phyloP scores from a whole-genome alignment of 331 rosid genomes.

The Spiraea crenata region DNA sequence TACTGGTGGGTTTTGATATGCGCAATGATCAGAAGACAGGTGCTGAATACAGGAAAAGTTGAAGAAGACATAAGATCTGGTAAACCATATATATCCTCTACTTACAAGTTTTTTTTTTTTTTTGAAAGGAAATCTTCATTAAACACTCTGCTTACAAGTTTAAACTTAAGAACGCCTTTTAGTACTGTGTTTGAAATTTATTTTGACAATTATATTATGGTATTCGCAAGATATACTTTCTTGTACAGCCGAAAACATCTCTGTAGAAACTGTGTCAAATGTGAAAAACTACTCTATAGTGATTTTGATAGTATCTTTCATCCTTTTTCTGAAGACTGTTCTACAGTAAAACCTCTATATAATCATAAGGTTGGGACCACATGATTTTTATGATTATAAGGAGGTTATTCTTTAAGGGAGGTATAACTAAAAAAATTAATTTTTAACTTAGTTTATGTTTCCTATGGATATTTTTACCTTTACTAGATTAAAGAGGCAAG shows the following conservation, averaged over 20 bases:
- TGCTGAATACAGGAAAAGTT: constrained; percentile 84
- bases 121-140: not conserved
- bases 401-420: too few relatives aligned
- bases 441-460: too few relatives aligned
- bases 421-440: too few relatives aligned
- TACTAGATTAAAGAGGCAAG: too few relatives aligned
- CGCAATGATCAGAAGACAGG: constrained; percentile 73
- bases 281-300: not conserved
- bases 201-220: not conserved
- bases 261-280: too few relatives aligned
- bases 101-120: not conserved
- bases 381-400: too few relatives aligned
- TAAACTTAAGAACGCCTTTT: too few relatives aligned
- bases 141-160: not conserved
- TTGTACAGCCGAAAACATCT: not conserved
- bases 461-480: too few relatives aligned
- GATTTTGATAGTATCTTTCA: not conserved
- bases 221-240: not conserved
- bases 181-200: not conserved
- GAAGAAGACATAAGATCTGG: constrained; percentile 99
- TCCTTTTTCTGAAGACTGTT: constrained; percentile 9
- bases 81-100: constrained; percentile 29
- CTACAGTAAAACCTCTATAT: too few relatives aligned
- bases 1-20: constrained; percentile 98
- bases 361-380: too few relatives aligned